Evolutionary conservation across 225 moss, liverwort and hornwort species (phyloP), one percentile per base, ranked within the genome.

Genomic region (Lunularia cruciata): DNA sequence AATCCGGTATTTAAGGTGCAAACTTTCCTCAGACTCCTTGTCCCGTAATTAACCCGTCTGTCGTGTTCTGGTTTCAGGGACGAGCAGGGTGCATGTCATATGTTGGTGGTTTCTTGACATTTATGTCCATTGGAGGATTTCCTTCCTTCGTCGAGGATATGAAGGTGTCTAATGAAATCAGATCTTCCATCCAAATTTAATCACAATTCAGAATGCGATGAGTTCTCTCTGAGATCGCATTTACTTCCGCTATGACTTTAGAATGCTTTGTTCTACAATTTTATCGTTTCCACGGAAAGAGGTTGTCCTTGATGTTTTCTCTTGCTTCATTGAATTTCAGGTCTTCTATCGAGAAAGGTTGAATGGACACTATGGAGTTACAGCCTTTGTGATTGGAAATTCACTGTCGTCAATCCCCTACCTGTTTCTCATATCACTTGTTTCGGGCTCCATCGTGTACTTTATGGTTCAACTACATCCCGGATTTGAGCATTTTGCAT

Each of bases 91-190:
- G 92, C 69, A 87, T 90, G 64, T 84, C 92, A 0, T 92, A 87
- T 63, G 82, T 90, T 10, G 90, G 89, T 36, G 92, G 92, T 0
- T 92, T 92, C 69, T 61, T 92, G 73, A 92, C 92, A 9, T 92
- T 92, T 78, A 92, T 92, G 92, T 92, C 92, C 6, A 92, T 92
- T 51, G 92, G 92, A 37, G 92, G 92, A 36, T 92, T 92, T 64
- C 92, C 92, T 40, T 92, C 92, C 9, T 92, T 92, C 45, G 89
- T 90, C n/a, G 92, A 92, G 69, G 92, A 92, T 71, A 90, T 92
- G 90, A 92, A 88, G 92, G 92, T 88, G n/a, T n/a, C n/a, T n/a
- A n/a, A 68, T 19, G 16, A 16, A 10, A 3, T 6, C 11, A 43
- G 43, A 43, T 16, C 16, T 43, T 43, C 5, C 43, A 10, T 43